phyloP scores from a whole-genome alignment of 306 rosid species.

The Glycine tomentella region DNA sequence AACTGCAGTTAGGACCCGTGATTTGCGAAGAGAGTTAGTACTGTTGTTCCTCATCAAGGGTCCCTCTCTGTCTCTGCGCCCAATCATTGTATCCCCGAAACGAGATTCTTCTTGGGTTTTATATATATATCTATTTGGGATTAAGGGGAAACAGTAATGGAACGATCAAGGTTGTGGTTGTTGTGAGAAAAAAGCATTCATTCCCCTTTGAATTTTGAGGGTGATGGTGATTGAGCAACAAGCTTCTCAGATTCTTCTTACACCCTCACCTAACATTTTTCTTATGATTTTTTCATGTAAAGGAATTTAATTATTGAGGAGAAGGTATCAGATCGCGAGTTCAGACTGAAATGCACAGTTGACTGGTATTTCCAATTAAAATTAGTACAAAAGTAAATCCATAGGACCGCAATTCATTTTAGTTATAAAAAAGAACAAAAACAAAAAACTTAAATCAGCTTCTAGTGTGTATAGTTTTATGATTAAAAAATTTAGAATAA shows the following conservation, averaged over 20 bases:
- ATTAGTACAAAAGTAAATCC: not conserved
- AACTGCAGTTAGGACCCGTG: conserved; percentile 60
- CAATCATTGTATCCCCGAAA: conserved; percentile 54
- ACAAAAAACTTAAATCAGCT: no score
- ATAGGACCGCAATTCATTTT: not conserved
- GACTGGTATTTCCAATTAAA: not conserved
- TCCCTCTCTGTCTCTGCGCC: conserved; percentile 79
- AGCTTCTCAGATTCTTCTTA: conserved; percentile 26
- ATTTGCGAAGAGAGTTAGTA: conserved; percentile 56
- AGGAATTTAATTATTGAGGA: not conserved
- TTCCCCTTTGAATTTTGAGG: conserved; percentile 24
- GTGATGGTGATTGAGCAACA: not conserved
- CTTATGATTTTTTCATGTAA: no score
- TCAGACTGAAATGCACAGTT: not conserved
- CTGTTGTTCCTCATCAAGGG: conserved; percentile 63
- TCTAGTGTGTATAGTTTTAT: no score
- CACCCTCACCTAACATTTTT: not conserved
- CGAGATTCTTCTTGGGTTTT: not conserved
- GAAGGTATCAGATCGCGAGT: not conserved
- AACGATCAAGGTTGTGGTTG: conserved; percentile 13
- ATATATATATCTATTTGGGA: not conserved
- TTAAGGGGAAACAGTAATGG: not conserved
- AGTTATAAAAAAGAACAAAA: not conserved
- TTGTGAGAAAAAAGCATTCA: conserved; percentile 1
- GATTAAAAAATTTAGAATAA: no score